phyloP scores from a whole-genome alignment of 805 yeast genomes.

The Candida cerambycidarum region DNA sequence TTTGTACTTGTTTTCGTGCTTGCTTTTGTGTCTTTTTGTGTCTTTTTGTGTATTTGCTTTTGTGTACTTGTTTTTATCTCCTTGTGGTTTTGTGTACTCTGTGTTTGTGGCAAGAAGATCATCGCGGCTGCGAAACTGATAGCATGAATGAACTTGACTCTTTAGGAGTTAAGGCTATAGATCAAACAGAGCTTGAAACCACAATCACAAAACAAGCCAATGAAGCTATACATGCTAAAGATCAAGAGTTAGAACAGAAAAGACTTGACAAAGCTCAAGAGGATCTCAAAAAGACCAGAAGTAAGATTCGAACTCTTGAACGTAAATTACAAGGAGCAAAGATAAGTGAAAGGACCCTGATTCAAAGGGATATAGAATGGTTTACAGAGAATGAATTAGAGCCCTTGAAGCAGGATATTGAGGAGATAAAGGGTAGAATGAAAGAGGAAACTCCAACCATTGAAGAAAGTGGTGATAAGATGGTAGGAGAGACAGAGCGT shows the following conservation, averaged over 20 bases:
- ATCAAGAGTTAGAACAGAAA: constrained; percentile 69
- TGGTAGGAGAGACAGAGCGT: constrained; percentile 73
- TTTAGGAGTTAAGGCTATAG: constrained; percentile 55
- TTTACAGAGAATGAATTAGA: constrained; percentile 51
- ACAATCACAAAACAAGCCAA: constrained; percentile 71
- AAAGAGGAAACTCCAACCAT: constrained; percentile 22
- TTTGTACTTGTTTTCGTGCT: background rate
- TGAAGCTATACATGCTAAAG: constrained; percentile 56
- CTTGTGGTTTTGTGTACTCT: no score
- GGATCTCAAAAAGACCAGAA: constrained; percentile 43
- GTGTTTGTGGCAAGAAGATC: background rate
- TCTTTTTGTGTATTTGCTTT: no score
- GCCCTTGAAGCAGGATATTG: constrained; percentile 58
- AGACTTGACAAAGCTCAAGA: constrained; percentile 68
- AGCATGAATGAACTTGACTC: constrained; percentile 17
- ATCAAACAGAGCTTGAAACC: constrained; percentile 78
- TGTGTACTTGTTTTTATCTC: no score
- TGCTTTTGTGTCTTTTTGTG: no score
- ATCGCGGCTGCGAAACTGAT: background rate
- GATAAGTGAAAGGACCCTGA: constrained; percentile 60
- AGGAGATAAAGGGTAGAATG: constrained; percentile 48
- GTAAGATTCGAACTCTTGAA: constrained; percentile 48
- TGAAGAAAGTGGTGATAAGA: constrained; percentile 27
- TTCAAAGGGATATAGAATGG: constrained; percentile 54
- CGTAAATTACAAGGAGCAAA: constrained; percentile 52